A percentile compares a stretch with the other conserved stretches of the same genome.
These are phyloP conservation scores for Ceriops tagal DNA, from an alignment of 345 rosid genomes.

Conservation along the genomic window DNA sequence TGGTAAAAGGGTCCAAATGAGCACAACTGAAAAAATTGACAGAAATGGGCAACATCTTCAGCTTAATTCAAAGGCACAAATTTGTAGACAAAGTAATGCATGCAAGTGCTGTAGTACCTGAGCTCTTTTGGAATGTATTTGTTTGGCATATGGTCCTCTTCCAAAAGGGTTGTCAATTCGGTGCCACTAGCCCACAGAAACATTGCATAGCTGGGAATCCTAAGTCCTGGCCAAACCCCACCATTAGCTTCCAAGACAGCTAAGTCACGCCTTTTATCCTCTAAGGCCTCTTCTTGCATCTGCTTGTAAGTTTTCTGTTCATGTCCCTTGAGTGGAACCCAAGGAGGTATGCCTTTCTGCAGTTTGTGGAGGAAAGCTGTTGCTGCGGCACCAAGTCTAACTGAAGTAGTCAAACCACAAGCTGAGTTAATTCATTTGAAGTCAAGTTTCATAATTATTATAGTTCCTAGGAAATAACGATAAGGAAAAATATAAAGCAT, in stretches of 20 bases:
- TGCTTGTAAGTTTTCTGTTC: conserved; percentile 74
- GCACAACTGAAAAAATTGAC: background rate
- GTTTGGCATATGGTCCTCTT: conserved; percentile 90
- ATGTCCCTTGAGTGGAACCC: conserved; percentile 78
- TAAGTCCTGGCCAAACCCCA: conserved; percentile 89
- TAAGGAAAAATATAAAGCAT: background rate
- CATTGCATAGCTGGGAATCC: conserved; percentile 78
- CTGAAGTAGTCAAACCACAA: conserved; percentile 37
- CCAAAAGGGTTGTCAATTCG: conserved; percentile 65
- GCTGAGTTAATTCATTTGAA: conserved; percentile 10
- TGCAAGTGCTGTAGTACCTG: conserved; percentile 41
- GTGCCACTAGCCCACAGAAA: conserved; percentile 98
- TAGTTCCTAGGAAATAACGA: background rate
- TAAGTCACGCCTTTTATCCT: conserved; percentile 72
- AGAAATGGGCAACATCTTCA: background rate
- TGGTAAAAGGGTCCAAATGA: background rate
- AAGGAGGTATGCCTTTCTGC: conserved; percentile 83
- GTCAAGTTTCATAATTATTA: background rate
- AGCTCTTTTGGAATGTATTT: conserved; percentile 82
- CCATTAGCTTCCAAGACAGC: conserved; percentile 82
- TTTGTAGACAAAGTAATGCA: conserved; percentile 5
- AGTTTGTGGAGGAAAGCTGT: conserved; percentile 80
- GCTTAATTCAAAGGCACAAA: background rate
- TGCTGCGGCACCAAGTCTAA: conserved; percentile 85
- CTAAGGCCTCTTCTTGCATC: conserved; percentile 80